phyloP scores from a whole-genome alignment of 805 yeast species.

The Lachancea nothofagi region DNA sequence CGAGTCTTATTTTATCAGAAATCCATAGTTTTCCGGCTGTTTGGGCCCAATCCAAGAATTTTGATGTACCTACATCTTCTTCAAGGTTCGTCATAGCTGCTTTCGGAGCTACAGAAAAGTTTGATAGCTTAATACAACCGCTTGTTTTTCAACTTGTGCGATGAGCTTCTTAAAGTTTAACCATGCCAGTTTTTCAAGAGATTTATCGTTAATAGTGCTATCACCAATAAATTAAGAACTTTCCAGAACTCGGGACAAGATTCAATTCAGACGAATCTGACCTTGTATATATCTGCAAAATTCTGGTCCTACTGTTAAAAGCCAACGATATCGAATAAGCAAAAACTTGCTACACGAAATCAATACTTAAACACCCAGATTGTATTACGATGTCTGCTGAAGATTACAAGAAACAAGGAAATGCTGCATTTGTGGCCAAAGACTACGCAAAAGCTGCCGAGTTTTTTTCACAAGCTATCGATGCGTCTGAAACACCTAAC shows the following conservation, averaged over 20 bases:
- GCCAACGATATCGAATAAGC: no score
- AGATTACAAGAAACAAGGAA: slow-evolving; percentile 85
- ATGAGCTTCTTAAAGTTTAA: slow-evolving; percentile 21
- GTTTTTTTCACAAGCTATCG: slow-evolving; percentile 80
- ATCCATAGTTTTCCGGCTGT: slow-evolving; percentile 38
- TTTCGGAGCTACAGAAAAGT: not conserved
- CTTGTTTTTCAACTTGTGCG: not conserved
- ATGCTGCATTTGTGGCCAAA: slow-evolving; percentile 85
- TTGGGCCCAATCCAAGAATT: slow-evolving; percentile 43
- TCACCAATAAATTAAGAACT: slow-evolving; percentile 4
- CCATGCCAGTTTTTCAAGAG: slow-evolving; percentile 12
- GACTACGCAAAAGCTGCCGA: slow-evolving; percentile 78
- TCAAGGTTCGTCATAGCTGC: not conserved
- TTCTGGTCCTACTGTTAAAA: no score
- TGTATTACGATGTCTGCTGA: slow-evolving; percentile 49
- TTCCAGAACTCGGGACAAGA: slow-evolving; percentile 4
- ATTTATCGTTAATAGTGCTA: not conserved
- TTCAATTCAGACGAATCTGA: not conserved
- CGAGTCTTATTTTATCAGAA: slow-evolving; percentile 52
- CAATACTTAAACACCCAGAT: not conserved
- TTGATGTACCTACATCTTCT: slow-evolving; percentile 27
- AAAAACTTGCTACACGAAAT: not conserved
- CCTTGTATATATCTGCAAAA: not conserved
- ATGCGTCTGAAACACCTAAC: slow-evolving; percentile 72
- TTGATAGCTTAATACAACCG: not conserved